phyloP scores from a whole-genome alignment of 176 grass and related monocot species.

The Cocos nucifera region DNA sequence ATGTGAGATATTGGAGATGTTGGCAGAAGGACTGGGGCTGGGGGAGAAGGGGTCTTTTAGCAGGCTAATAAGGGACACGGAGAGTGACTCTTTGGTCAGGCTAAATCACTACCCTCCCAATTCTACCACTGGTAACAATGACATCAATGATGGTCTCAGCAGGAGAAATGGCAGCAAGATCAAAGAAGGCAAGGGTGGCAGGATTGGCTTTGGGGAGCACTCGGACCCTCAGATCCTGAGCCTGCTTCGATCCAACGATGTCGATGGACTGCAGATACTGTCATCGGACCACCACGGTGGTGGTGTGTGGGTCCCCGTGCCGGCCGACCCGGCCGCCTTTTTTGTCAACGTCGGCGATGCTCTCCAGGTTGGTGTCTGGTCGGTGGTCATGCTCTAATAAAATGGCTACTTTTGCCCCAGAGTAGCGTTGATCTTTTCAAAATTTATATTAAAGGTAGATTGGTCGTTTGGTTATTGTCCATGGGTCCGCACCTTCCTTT shows the following conservation, averaged over 20 bases:
- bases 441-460: no score
- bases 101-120: constrained; percentile 82
- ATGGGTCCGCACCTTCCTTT: no score
- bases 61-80: constrained; percentile 50
- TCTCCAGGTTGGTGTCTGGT: constrained; percentile 47
- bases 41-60: constrained; percentile 53
- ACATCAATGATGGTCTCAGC: no score
- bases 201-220: constrained; percentile 87
- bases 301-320: constrained; percentile 44
- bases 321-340: constrained; percentile 53
- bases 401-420: no score
- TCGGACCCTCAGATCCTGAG: constrained; percentile 83
- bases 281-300: constrained; percentile 2
- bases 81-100: constrained; percentile 79
- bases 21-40: constrained; percentile 72
- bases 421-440: no score
- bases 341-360: constrained; percentile 75
- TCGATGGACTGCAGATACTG: constrained; percentile 68
- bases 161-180: no score
- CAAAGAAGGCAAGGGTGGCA: background rate
- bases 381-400: no score
- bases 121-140: background rate
- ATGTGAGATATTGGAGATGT: constrained; percentile 76
- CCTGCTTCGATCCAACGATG: constrained; percentile 64
- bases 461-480: no score